phyloP scores from a whole-genome alignment of 2,329 filamentous ascomycete species.

The Sporothrix curviconia region DNA sequence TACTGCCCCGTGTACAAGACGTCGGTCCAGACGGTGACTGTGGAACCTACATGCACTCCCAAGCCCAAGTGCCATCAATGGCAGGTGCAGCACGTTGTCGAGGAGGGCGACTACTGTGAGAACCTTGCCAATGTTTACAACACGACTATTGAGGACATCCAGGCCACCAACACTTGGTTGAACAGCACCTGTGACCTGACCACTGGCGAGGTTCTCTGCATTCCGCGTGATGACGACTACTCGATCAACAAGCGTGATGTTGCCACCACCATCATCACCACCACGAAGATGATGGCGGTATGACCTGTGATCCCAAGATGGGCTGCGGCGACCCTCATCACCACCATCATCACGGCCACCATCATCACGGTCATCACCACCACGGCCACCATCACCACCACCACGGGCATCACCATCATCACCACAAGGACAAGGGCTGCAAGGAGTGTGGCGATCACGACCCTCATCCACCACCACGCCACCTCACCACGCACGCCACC shows the following conservation, averaged over 20 bases:
- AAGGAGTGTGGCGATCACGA: neutral
- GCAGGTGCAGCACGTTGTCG: slow-evolving; percentile 9
- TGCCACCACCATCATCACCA: slow-evolving; percentile 7
- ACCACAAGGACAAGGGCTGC: slow-evolving; percentile 1
- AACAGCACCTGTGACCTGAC: neutral
- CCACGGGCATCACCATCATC: neutral
- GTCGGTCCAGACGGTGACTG: slow-evolving; percentile 10
- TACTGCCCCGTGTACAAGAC: slow-evolving; percentile 12
- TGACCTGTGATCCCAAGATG: neutral
- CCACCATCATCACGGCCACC: neutral
- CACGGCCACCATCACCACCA: slow-evolving; percentile 4
- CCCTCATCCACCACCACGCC: too few species aligned
- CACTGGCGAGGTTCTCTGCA: slow-evolving; percentile 11
- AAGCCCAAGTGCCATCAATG: slow-evolving; percentile 1
- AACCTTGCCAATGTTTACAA: slow-evolving; percentile 10
- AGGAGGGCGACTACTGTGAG: slow-evolving; percentile 8
- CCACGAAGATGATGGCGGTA: neutral
- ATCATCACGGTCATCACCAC: neutral
- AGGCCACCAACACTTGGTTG: slow-evolving; percentile 12
- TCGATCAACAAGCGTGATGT: slow-evolving; percentile 9
- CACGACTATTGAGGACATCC: slow-evolving; percentile 12
- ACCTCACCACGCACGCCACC: neutral
- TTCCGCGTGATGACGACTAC: neutral
- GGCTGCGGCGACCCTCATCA: neutral
- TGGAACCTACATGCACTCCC: neutral